phyloP scores from a whole-genome alignment of 345 rosid genomes.

The Citrus medica region DNA sequence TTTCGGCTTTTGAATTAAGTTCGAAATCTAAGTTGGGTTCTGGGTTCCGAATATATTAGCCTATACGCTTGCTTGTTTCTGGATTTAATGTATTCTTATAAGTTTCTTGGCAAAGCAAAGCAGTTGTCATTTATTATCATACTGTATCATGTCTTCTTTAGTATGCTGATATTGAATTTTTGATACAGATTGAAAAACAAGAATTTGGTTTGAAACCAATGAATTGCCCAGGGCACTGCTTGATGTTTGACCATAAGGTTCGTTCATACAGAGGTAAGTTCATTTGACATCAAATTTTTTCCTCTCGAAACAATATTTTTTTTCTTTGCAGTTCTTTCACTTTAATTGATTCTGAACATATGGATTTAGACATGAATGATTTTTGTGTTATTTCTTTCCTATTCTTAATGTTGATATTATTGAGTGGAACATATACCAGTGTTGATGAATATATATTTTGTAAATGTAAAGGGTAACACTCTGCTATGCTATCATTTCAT shows the following conservation, averaged over 20 bases:
- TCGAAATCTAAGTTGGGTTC: not conserved
- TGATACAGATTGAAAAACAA: slow-evolving; percentile 78
- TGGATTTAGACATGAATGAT: not conserved
- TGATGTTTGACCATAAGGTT: slow-evolving; percentile 87
- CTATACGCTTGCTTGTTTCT: not conserved
- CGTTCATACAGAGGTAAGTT: slow-evolving; percentile 82
- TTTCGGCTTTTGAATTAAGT: not conserved
- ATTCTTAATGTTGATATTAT: not conserved
- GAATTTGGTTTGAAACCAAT: slow-evolving; percentile 97
- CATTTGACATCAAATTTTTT: not conserved
- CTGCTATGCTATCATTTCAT: not conserved
- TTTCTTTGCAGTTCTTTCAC: not conserved
- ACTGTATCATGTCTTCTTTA: not conserved
- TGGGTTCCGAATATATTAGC: not conserved
- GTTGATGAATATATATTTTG: not conserved
- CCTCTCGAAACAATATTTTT: not conserved
- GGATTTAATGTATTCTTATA: not conserved
- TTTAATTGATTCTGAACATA: not conserved
- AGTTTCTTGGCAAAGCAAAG: not conserved
- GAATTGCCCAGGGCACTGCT: slow-evolving; percentile 98
- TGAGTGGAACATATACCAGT: not conserved
- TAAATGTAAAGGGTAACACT: not conserved
- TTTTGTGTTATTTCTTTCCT: not conserved
- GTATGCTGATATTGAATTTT: slow-evolving; percentile 11
- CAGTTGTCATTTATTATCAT: not conserved